Evolutionary conservation across 371 early-diverging fungal species (phyloP), one percentile per base, ranked within the genome.

Genomic region (Mucor mucedo): DNA sequence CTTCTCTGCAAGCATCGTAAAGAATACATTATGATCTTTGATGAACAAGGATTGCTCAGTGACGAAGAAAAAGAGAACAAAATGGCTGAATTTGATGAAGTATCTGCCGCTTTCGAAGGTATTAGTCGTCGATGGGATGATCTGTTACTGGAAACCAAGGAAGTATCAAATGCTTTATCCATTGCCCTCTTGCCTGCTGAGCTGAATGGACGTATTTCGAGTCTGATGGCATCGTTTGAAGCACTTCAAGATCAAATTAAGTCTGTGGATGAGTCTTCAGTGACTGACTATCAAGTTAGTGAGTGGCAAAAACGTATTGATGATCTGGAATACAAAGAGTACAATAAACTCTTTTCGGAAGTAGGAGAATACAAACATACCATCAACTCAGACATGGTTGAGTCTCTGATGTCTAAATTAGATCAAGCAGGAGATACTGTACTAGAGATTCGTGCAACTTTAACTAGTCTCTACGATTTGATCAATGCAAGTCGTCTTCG

Each of bases 281-380:
- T 78, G 0, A 69, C 64, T 0, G 80, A 79, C 39, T 68, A 71
- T 0, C 63, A 69, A 13, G 69, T 79, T n/a, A 63, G 66, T 8
- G 54, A 64, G 27, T 79, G 80, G 80, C 80, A 79, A 60, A 72
- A 71, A 21, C 63, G 62, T 10, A 68, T 77, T 29, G 80, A 79
- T 54, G 27, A 54, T 48, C 48, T 79, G 7, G 77, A 75, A 14
- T 50, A 65, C 4, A 62, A 69, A 21, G 73, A 75, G 21, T 77
- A 79, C 40, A 60, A 62, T 41, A 59, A 65, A 4, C 57, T 79
- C n/a, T 62, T 56, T 40, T 28, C 54, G 3, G 71, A 72, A 45
- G 52, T 58, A 4, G 39, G 41, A 2, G 62, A 63, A 1, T 62
- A 62, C 30, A 58, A 55, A 2, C 58, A 63, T 30, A 59, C 39